Percentiles rank a stretch among this genome's conserved stretches.
Evolutionary conservation across 2,329 filamentous ascomycete species (phyloP).

Genomic region (Hypoxylon sp.): DNA sequence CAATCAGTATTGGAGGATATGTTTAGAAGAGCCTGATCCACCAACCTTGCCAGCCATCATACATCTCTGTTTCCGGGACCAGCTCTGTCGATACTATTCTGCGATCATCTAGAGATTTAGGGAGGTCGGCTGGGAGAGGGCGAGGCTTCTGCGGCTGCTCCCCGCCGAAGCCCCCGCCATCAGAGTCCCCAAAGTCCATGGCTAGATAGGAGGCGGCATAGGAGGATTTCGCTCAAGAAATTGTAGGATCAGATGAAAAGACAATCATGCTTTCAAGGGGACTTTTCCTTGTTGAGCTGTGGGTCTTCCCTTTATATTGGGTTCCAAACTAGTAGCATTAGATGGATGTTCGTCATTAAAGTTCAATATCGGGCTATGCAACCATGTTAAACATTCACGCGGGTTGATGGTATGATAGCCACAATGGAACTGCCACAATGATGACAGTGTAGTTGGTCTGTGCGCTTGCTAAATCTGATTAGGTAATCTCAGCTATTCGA

Average conservation of each 20-base stretch:
- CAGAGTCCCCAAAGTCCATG: conserved; percentile 71
- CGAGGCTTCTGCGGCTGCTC: conserved; percentile 61
- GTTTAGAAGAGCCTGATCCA: conserved; percentile 42
- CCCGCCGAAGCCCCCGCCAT: conserved; percentile 59
- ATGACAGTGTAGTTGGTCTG: conserved; percentile 22
- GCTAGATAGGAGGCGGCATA: conserved; percentile 56
- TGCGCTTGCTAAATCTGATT: conserved; percentile 10
- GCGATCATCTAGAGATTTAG: conserved; percentile 91
- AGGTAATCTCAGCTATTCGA: conserved; percentile 6
- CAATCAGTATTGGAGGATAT: conserved; percentile 31
- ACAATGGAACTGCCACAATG: conserved; percentile 35
- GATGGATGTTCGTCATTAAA: conserved; percentile 43
- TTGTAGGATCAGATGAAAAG: conserved; percentile 34
- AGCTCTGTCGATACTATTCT: conserved; percentile 75
- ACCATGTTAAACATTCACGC: conserved; percentile 25
- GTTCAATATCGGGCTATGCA: conserved; percentile 20
- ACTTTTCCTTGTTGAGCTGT: conserved; percentile 22
- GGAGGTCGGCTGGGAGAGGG: conserved; percentile 83
- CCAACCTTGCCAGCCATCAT: conserved; percentile 96
- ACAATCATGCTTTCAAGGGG: conserved; percentile 45
- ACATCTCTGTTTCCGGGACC: conserved; percentile 91
- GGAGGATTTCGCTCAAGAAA: conserved; percentile 44
- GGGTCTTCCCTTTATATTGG: conserved; percentile 34
- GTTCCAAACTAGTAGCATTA: conserved; percentile 18
- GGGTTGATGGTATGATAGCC: conserved; percentile 21